These are phyloP conservation scores for Ceriops tagal DNA, from an alignment of 345 rosid genomes.

Conservation along the genomic window DNA sequence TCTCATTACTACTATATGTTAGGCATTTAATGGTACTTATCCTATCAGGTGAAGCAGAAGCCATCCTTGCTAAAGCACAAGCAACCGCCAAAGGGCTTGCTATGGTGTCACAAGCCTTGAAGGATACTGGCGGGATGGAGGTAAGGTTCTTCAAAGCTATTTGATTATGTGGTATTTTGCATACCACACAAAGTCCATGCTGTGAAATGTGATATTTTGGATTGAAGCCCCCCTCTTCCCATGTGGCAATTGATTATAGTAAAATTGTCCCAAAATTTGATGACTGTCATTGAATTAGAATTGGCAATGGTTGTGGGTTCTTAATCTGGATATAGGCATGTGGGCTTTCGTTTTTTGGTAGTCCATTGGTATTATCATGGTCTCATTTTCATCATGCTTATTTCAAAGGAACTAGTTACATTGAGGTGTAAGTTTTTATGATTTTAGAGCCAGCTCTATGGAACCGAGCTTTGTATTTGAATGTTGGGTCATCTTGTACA, in stretches of 20 bases:
- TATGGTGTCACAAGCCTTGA: conserved; percentile 64
- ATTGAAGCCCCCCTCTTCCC: not conserved
- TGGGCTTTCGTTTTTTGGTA: not conserved
- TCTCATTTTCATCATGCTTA: not conserved
- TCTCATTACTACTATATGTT: not conserved
- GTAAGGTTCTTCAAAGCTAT: conserved; percentile 31
- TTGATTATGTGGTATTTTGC: not conserved
- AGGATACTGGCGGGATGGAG: conserved; percentile 82
- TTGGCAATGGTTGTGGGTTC: not conserved
- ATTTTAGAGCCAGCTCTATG: too few relatives aligned
- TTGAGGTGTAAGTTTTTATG: too few relatives aligned
- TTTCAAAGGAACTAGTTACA: not conserved
- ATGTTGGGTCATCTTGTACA: too few relatives aligned
- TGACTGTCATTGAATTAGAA: too few relatives aligned
- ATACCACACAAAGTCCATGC: too few relatives aligned
- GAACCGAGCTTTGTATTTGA: too few relatives aligned
- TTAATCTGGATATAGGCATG: not conserved
- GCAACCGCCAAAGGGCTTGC: conserved; percentile 77
- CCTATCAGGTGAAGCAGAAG: conserved; percentile 86
- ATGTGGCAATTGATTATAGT: too few relatives aligned
- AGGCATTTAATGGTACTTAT: not conserved
- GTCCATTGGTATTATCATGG: not conserved
- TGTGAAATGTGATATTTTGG: not conserved
- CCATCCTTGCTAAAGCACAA: conserved; percentile 77
- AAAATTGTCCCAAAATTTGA: too few relatives aligned